Evolutionary conservation across 148 eudicot species (phyloP), one percentile per base, ranked within the genome.

Genomic region (Arbutus unedo): DNA sequence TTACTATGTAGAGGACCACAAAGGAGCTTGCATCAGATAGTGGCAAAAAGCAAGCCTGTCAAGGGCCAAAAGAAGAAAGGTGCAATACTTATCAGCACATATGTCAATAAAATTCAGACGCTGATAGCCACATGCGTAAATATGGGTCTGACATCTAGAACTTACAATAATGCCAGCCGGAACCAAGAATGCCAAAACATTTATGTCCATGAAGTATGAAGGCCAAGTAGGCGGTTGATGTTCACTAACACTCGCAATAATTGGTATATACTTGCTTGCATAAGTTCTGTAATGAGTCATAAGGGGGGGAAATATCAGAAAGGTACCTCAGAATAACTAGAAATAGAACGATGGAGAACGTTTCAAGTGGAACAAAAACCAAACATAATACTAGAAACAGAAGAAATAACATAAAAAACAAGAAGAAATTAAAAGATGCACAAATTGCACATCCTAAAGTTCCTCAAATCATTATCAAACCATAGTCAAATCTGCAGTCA

Each of bases 181-280:
- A 85, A 96, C 99, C 91, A 96, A 85, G 90, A 96, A 94, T 53
- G 99, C 99, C 91, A 96, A 87, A 73, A 96, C 97, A 84, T 96
- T 96, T 25, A 96, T 93, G 88, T 96, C 99, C 99, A 96, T 96
- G 82, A 96, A 96, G 89, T 96, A 96, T 70, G 98, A 96, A 49
- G 98, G 99, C 99, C 99, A 96, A 55, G 99, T 96, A 86, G 99
- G 99, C 0, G 99, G 99, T 82, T 96, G 99, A 89, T 96, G 99
- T 88, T 96, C 99, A 88, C 99, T 96, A 82, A 96, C 99, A 90
- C 99, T 96, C 72, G 99, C 99, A 84, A 96, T 96, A 83, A 96
- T 96, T 66, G 99, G 99, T 88, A 96, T 94, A 73, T 96, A 96
- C 89, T 96, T 96, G 95, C 99, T 96, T 76, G 99, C 99, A 81